A percentile compares a stretch with the other conserved stretches of the same genome.
Evolutionary conservation across 495 filamentous ascomycete genomes (phyloP).

Genomic region (Neurospora sp.): DNA sequence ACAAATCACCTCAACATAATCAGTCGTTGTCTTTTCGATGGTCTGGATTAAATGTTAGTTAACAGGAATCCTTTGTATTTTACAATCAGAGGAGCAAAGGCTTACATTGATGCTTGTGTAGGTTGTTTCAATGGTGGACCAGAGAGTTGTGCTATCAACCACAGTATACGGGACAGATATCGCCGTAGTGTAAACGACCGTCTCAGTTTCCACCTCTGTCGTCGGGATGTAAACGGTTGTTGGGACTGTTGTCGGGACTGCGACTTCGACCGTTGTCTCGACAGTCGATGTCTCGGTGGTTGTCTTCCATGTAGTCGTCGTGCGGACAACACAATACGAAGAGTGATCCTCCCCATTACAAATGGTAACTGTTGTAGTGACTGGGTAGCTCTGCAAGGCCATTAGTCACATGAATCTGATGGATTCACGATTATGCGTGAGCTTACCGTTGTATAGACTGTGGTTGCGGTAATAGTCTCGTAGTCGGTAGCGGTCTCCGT

Average conservation of each 20-base stretch:
- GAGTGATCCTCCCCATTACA: conserved; percentile 10
- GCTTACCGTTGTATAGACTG: conserved; percentile 14
- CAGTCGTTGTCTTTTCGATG: conserved; percentile 1
- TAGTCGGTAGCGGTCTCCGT: conserved; percentile 13
- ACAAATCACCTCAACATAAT: not conserved
- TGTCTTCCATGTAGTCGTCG: conserved; percentile 16
- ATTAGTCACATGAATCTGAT: conserved; percentile 2
- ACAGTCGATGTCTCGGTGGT: conserved; percentile 11
- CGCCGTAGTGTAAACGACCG: conserved; percentile 3
- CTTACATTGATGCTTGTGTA: conserved; percentile 4
- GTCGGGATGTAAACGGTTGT: conserved; percentile 7
- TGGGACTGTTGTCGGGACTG: conserved; percentile 2
- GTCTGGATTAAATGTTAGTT: not conserved
- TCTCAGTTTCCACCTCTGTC: conserved; percentile 4
- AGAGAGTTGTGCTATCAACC: conserved; percentile 1
- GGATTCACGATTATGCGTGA: not conserved
- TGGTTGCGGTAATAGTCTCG: conserved; percentile 10
- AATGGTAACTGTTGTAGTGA: conserved; percentile 12
- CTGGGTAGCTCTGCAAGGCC: conserved; percentile 8
- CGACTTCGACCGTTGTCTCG: not conserved
- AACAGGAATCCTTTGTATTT: not conserved
- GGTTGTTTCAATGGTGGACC: conserved; percentile 2
- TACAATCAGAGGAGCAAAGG: not conserved
- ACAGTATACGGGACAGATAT: conserved; percentile 4
- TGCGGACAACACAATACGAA: conserved; percentile 10